phyloP scores from a whole-genome alignment of 371 early-diverging fungal genomes.

The Lichtheimia corymbifera region DNA sequence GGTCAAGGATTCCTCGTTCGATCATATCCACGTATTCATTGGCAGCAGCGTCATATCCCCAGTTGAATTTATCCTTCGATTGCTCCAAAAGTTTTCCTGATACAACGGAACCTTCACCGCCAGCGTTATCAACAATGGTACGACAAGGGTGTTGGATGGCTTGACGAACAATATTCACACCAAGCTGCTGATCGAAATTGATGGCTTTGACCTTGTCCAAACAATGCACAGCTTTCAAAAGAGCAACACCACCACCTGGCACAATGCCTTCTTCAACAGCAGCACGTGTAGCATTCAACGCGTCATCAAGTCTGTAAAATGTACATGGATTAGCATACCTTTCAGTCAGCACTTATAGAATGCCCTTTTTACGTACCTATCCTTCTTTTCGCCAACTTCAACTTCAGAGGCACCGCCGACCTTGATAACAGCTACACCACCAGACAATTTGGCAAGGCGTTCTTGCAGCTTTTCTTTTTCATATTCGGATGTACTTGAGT shows the following conservation, averaged over 20 bases:
- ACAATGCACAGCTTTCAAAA: conserved; percentile 88
- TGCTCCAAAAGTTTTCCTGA: conserved; percentile 93
- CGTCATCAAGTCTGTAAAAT: conserved; percentile 81
- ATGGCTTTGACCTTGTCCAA: conserved; percentile 78
- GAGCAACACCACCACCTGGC: conserved; percentile 96
- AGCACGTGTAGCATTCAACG: conserved; percentile 96
- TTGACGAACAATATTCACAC: conserved; percentile 91
- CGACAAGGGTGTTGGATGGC: conserved; percentile 92
- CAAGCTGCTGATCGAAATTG: conserved; percentile 98
- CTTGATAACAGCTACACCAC: conserved; percentile 98
- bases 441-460: conserved; percentile 96
- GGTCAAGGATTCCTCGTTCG: conserved; percentile 94
- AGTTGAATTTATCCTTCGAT: conserved; percentile 75
- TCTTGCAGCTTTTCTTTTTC: conserved; percentile 98
- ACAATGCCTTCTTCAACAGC: conserved; percentile 99
- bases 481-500: conserved; percentile 85
- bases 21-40: conserved; percentile 95
- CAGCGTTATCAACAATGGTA: conserved; percentile 96
- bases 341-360: not conserved
- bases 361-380: conserved; percentile 54
- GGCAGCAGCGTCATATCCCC: conserved; percentile 90
- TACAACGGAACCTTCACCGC: conserved; percentile 94
- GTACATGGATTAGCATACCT: not conserved
- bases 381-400: conserved; percentile 99
- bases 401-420: conserved; percentile 97